These are phyloP conservation scores for Xylogone sp. DNA, from an alignment of 2,329 filamentous ascomycete species.

Conservation along the genomic window DNA sequence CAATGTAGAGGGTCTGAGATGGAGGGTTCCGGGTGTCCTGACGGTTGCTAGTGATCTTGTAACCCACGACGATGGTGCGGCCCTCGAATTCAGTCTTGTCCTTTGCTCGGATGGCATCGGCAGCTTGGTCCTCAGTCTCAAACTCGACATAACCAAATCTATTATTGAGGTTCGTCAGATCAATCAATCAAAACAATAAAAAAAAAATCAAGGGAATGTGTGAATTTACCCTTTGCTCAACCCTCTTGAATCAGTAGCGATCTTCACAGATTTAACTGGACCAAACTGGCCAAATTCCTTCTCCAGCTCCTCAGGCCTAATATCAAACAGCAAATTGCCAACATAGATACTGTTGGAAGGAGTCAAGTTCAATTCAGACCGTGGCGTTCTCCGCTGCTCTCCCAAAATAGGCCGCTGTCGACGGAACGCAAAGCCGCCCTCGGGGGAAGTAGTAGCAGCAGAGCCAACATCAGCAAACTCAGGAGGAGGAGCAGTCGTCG, in stretches of 20 bases:
- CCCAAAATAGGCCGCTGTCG: neutral
- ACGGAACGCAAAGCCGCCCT: neutral
- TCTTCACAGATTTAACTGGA: slow-evolving; percentile 43
- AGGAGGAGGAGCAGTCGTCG: slow-evolving; percentile 9
- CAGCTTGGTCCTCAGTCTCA: slow-evolving; percentile 46
- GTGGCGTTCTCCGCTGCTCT: neutral
- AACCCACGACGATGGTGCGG: slow-evolving; percentile 60
- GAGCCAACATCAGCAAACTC: slow-evolving; percentile 1
- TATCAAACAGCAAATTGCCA: slow-evolving; percentile 68
- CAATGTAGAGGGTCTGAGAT: slow-evolving; percentile 71
- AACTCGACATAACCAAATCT: slow-evolving; percentile 68
- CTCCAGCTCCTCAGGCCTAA: slow-evolving; percentile 56
- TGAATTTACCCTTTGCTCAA: slow-evolving; percentile 63
- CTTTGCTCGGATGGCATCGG: slow-evolving; percentile 51
- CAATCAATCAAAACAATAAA: neutral
- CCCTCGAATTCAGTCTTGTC: slow-evolving; percentile 60
- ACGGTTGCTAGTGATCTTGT: slow-evolving; percentile 28
- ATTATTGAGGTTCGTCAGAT: neutral
- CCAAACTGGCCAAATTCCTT: slow-evolving; percentile 57
- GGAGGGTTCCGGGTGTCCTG: slow-evolving; percentile 37
- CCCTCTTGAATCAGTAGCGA: slow-evolving; percentile 59
- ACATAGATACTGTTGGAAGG: slow-evolving; percentile 47
- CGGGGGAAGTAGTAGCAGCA: too few relatives aligned
- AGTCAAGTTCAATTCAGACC: neutral
- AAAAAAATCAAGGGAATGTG: slow-evolving; percentile 1